phyloP scores from a whole-genome alignment of 73 alveolate species.

The Blepharisma japonicum region DNA sequence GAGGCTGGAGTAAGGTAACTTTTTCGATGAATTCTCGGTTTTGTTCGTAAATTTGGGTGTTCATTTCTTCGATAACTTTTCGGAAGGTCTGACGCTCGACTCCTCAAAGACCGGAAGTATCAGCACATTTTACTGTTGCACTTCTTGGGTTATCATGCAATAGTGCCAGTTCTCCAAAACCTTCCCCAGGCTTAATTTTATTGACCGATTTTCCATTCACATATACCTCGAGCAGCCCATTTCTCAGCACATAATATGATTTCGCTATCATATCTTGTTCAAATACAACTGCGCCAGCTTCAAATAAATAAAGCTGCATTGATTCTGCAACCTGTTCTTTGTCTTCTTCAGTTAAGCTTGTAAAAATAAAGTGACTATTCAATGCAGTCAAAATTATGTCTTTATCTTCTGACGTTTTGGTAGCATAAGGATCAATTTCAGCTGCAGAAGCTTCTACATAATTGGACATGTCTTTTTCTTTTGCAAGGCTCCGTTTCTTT shows the following conservation, averaged over 20 bases:
- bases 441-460: constrained; percentile 31
- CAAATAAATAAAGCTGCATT: constrained; percentile 11
- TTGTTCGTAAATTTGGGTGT: constrained; percentile 38
- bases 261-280: constrained; percentile 25
- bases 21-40: constrained; percentile 42
- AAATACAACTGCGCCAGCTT: background rate
- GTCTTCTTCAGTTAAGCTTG: constrained; percentile 30
- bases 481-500: background rate
- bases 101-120: constrained; percentile 78
- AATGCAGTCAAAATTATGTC: constrained; percentile 11
- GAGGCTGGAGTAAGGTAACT: constrained; percentile 30
- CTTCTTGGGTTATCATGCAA: constrained; percentile 87
- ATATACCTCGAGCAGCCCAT: constrained; percentile 3
- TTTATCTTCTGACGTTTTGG: constrained; percentile 22
- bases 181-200: constrained; percentile 66
- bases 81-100: constrained; percentile 89
- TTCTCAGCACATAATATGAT: constrained; percentile 2
- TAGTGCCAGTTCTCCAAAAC: constrained; percentile 94
- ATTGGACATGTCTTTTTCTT: background rate
- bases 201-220: constrained; percentile 26
- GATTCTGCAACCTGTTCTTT: constrained; percentile 28
- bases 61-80: constrained; percentile 51
- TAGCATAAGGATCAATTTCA: background rate
- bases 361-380: constrained; percentile 28
- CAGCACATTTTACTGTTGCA: constrained; percentile 77